A percentile compares a stretch with the other conserved stretches of the same genome.
Conservation (phyloP, 192 early-diverging fungal species). For the Coemansia sp. region DNA sequence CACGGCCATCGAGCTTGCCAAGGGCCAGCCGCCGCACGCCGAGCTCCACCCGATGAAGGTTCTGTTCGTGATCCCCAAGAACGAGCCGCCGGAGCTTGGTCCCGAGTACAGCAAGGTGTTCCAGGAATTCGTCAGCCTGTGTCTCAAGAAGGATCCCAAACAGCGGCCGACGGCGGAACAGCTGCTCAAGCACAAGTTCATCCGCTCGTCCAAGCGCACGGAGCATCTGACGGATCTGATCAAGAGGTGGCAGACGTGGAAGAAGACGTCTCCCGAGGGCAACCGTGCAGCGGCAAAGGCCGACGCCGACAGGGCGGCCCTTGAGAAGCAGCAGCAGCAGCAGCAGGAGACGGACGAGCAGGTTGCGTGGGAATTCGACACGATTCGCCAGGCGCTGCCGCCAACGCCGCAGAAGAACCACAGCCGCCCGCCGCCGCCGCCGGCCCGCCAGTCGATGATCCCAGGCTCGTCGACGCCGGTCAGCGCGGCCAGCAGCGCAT, state of each 20-base stretch:
- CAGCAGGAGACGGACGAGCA: conserved; percentile 32
- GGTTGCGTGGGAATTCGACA: conserved; percentile 54
- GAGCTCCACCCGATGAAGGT: conserved; percentile 96
- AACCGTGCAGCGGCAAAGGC: conserved; percentile 24
- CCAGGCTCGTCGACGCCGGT: conserved; percentile 6
- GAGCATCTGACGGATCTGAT: conserved; percentile 85
- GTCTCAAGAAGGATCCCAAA: conserved; percentile 83
- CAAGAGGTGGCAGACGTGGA: conserved; percentile 80
- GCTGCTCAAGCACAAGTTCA: conserved; percentile 85
- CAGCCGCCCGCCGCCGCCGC: neutral
- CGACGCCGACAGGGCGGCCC: conserved; percentile 12
- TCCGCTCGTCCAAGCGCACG: conserved; percentile 78
- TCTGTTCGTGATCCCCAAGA: conserved; percentile 90
- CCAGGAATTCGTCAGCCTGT: conserved; percentile 86
- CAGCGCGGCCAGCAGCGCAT: conserved; percentile 12
- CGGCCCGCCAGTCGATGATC: conserved; percentile 1
- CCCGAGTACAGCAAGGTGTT: conserved; percentile 78
- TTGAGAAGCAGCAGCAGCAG: neutral
- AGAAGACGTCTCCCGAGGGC: conserved; percentile 57
- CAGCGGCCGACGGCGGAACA: conserved; percentile 89
- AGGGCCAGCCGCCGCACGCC: conserved; percentile 88
- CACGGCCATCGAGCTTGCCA: conserved; percentile 95
- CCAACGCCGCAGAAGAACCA: conserved; percentile 31
- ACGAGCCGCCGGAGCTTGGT: conserved; percentile 80
- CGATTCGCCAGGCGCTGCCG: conserved; percentile 46